Base-by-base conservation (phyloP, 768 basidiomycete species). In the Russula brevipes region DNA sequence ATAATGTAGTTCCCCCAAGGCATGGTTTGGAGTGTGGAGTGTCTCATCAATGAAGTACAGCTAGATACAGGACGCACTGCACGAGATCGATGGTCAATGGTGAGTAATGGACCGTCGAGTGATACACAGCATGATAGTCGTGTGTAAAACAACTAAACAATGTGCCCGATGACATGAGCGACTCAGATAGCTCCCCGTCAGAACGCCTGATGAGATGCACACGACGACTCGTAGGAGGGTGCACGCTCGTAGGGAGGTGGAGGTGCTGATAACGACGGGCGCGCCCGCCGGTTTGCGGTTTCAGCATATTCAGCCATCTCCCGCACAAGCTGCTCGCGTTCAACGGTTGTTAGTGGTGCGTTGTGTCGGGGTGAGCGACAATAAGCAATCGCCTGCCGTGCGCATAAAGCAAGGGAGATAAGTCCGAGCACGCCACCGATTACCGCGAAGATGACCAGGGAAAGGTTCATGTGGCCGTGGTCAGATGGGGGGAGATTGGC, bases 181-280 rank as follows among this genome's bases (percentile, higher is more conserved):
- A 14, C n/a, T 12, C 35, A 38, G 10, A 19, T 30, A 12, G 24
- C 6, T 42, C 17, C 17, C 5, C 9, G 5, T 50, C 31, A 53
- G 17, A 8, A 55, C 1, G 24, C 5, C 31, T 5, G 6, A 30
- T 51, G 53, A 42, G 44, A 24, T 54, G 53, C 16, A 30, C 68
- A 68, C 52, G 68, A 69, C 52, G 68, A 69, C 4, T 74, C 72
- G 68, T 84, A 84, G 4, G 80, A 77, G 12, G 84, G 82, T 19
- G 77, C 77, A n/a, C 77, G 77, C 53, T 79, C 69, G 69, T 84
- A 84, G 1, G 81, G 81, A 47, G 83, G 83, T 2, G 81, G 80
- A 19, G 82, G 81, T 16, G 79, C 80, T 10, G 68, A 54, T 19
- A 70, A 68, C 36, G 67, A 59, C 17, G n/a, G 61, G 8, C 61